A percentile compares a stretch with the other conserved stretches of the same genome.
phyloP scores from a whole-genome alignment of 352 stramenopile species.

The Aphanomyces astaci region DNA sequence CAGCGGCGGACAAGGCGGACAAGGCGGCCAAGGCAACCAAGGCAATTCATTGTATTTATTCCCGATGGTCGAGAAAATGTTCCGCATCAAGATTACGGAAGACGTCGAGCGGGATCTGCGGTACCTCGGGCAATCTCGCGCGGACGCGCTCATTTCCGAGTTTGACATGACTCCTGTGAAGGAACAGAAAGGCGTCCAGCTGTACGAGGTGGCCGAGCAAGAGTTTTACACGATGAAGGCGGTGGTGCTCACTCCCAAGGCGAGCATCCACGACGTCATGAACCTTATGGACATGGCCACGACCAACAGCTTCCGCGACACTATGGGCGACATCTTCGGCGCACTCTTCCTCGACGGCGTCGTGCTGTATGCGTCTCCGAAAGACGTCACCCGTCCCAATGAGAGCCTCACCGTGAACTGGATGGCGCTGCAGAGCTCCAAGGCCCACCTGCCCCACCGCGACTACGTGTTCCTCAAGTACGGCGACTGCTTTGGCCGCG shows the following conservation, averaged over 20 bases:
- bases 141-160: slow-evolving; percentile 68
- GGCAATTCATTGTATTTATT: slow-evolving; percentile 52
- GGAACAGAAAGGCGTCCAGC: slow-evolving; percentile 55
- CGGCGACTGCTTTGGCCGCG: slow-evolving; percentile 67
- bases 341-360: slow-evolving; percentile 75
- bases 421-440: slow-evolving; percentile 72
- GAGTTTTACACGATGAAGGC: slow-evolving; percentile 85
- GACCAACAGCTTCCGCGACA: slow-evolving; percentile 51
- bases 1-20: neutral
- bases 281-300: slow-evolving; percentile 66
- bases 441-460: slow-evolving; percentile 72
- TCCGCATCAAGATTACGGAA: slow-evolving; percentile 61
- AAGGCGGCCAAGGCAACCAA: neutral
- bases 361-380: slow-evolving; percentile 55
- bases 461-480: slow-evolving; percentile 85
- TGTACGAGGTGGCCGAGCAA: slow-evolving; percentile 71
- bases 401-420: slow-evolving; percentile 73
- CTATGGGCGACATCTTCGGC: slow-evolving; percentile 79
- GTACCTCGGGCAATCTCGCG: slow-evolving; percentile 72
- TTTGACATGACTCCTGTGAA: slow-evolving; percentile 76
- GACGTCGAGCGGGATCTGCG: slow-evolving; percentile 78
- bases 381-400: slow-evolving; percentile 42
- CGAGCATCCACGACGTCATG: slow-evolving; percentile 73
- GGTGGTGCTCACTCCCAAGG: slow-evolving; percentile 51
- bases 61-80: slow-evolving; percentile 78